Conservation (phyloP, 1,139 yeast species). For the Geotrichum australiense region DNA sequence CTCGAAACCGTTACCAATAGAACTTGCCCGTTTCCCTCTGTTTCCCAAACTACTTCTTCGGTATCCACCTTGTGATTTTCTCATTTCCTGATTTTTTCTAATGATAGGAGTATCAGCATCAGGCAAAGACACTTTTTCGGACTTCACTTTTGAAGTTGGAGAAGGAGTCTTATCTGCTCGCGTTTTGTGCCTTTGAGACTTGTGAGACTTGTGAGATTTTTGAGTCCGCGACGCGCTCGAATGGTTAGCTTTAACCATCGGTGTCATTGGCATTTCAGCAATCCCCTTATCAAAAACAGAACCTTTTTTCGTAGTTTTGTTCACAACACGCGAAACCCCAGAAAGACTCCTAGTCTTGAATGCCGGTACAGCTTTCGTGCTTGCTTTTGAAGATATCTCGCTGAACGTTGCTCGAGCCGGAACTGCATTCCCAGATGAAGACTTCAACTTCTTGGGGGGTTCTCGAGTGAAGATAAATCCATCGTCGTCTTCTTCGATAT, state of each 20-base stretch:
- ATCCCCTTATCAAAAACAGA: constrained; percentile 2
- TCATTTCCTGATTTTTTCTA: constrained; percentile 35
- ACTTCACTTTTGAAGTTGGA: constrained; percentile 12
- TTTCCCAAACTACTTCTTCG: constrained; percentile 30
- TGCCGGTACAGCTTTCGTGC: neutral
- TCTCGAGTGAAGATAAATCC: constrained; percentile 21
- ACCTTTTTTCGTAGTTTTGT: constrained; percentile 1
- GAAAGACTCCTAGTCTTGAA: neutral
- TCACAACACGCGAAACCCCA: neutral
- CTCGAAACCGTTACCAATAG: constrained; percentile 64
- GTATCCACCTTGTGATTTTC: constrained; percentile 23
- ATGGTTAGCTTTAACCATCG: constrained; percentile 5
- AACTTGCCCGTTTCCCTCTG: constrained; percentile 67
- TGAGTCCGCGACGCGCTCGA: too few relatives aligned
- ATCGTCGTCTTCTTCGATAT: constrained; percentile 22
- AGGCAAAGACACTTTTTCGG: constrained; percentile 32
- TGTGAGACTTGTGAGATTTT: too few relatives aligned
- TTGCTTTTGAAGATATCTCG: constrained; percentile 3
- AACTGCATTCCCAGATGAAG: constrained; percentile 15
- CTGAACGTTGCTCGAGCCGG: neutral
- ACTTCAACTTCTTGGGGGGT: constrained; percentile 7
- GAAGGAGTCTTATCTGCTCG: constrained; percentile 11
- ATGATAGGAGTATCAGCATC: constrained; percentile 40
- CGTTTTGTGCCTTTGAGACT: too few relatives aligned
- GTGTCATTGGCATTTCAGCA: constrained; percentile 5